Evolutionary conservation across 495 filamentous ascomycete species (phyloP), one percentile per base, ranked within the genome.

Genomic region (Hypoxylon subgilvum): DNA sequence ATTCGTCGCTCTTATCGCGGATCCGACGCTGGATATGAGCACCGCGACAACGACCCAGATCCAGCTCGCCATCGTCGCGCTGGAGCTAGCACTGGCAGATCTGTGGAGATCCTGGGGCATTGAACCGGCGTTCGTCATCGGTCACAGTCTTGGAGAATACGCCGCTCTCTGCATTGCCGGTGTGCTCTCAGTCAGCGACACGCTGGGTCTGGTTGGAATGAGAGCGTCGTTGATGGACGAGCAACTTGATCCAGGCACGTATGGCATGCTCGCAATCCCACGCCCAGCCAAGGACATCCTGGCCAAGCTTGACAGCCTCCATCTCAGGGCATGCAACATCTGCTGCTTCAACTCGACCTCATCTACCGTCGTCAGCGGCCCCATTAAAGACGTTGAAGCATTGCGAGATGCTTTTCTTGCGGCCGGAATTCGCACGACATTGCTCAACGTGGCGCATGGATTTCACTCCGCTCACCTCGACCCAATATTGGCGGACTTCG

Each of bases 391-490:
- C 48, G 82, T 87, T 4, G 73, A 80, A 23, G 31, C 61, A n/a
- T 68, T 87, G 66, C 69, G 79, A 38, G 75, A 82, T 35, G 68
- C 71, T 21, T 73, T 86, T 19, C 71, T 61, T 21, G 65, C 76
- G 38, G 75, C 74, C 0, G 73, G 83, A 3, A 43, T 67, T 49
- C 87, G 84, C 59, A 79, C 72, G 28, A 82, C 74, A 5, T 79
- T 76, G 39, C 75, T 89, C 7, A 77, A 82, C 13, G 77, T 87
- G 4, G 80, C 82, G 27, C 88, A 80, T 49, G 87, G 85, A 9
- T 89, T 88, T 71, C 87, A 90, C 69, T 83, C 85, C 6, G 70
- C 79, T 0, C 87, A 89, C 58, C 78, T 88, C 23, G 82, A 88
- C 14, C 76, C 84, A 13, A 82, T 89, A 10, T 73, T 88, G 2